Conservation (phyloP, 306 rosid genomes). For the Vicia villosa region DNA sequence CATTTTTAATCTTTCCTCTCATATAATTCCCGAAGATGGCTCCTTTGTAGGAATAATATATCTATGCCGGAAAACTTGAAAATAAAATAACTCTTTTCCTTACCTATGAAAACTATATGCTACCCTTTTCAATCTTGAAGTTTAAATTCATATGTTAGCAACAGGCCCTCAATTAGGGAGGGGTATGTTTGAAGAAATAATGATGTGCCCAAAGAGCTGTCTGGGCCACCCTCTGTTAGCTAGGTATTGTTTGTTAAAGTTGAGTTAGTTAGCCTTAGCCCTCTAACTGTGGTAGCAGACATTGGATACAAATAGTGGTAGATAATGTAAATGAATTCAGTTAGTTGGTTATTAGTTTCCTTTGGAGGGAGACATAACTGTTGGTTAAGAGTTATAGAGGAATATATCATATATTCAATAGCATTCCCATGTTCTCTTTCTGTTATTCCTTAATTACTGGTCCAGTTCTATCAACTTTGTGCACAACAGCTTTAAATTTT, state of each 20-base stretch:
- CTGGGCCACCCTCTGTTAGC: not conserved
- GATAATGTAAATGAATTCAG: not conserved
- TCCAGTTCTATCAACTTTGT: not conserved
- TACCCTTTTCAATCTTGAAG: constrained; percentile 16
- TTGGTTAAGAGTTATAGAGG: constrained; percentile 8
- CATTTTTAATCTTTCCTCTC: not conserved
- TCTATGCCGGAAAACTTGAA: not conserved
- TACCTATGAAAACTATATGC: not conserved
- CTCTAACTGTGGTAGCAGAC: not conserved
- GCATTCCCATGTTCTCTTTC: constrained; percentile 7
- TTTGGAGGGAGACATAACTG: not conserved
- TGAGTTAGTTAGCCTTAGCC: constrained; percentile 1
- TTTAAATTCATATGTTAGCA: not conserved
- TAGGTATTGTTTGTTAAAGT: not conserved
- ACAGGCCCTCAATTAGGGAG: not conserved
- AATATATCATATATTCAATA: not conserved
- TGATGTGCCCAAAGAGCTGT: not conserved
- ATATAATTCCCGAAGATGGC: not conserved
- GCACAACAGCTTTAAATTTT: constrained; percentile 12
- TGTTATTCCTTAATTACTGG: constrained; percentile 7
- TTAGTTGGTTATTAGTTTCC: constrained; percentile 16
- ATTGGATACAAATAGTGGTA: not conserved
- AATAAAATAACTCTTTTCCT: not conserved
- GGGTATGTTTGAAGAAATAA: constrained; percentile 4
- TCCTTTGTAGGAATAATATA: constrained; percentile 1